phyloP scores from a whole-genome alignment of 2,329 filamentous ascomycete species.

The Colletotrichum nymphaeae region DNA sequence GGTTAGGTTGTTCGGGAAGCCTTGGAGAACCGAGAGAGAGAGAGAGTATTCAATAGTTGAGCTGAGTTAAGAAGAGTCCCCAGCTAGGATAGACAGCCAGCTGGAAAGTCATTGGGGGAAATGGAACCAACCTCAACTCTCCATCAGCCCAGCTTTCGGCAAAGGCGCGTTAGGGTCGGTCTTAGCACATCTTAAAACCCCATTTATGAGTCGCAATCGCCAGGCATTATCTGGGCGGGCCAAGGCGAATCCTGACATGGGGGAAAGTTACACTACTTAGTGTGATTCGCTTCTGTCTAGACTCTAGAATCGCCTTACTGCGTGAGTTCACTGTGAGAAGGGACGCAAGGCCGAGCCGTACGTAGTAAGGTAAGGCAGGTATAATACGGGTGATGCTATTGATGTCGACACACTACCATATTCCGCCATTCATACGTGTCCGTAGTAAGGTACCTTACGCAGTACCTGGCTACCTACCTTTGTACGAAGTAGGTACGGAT shows the following conservation, averaged over 20 bases:
- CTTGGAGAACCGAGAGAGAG: background rate
- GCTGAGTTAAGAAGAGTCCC: conserved; percentile 1
- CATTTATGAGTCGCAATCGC: conserved; percentile 28
- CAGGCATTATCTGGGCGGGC: conserved; percentile 5
- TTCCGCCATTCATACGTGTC: background rate
- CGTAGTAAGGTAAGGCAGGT: background rate
- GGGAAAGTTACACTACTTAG: background rate
- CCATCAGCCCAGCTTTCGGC: conserved; percentile 19
- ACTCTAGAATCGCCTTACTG: background rate
- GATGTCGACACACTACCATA: background rate
- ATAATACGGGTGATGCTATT: background rate
- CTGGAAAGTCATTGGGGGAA: background rate
- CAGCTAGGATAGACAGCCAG: too few relatives aligned
- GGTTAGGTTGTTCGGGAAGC: too few relatives aligned
- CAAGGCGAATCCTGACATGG: conserved; percentile 8
- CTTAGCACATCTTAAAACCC: conserved; percentile 29
- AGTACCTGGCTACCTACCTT: too few relatives aligned
- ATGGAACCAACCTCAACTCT: background rate
- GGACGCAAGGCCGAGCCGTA: background rate
- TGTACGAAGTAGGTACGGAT: background rate
- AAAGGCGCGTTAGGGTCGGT: conserved; percentile 12
- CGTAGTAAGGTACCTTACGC: too few relatives aligned
- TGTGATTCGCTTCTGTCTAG: background rate
- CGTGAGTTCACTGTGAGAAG: background rate
- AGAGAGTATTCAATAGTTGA: conserved; percentile 3